phyloP scores from a whole-genome alignment of 495 filamentous ascomycete species.

The Hypoxylon fuscum region DNA sequence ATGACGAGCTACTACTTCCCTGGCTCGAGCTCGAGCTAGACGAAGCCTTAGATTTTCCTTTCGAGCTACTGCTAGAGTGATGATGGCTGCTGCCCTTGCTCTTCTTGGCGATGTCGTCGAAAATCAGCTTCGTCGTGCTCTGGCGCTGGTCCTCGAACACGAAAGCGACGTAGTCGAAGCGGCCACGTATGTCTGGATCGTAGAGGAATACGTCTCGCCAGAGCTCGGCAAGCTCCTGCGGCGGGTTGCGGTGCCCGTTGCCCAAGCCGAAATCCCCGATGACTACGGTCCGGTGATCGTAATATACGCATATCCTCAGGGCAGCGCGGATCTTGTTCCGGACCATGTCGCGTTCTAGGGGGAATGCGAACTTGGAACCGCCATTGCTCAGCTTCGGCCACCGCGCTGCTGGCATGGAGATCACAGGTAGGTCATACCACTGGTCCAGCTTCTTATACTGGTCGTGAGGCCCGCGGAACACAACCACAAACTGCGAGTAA shows the following conservation, averaged over 20 bases:
- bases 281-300: conserved; percentile 66
- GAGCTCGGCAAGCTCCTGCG: conserved; percentile 70
- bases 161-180: conserved; percentile 74
- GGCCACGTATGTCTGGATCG: conserved; percentile 71
- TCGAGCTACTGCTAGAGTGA: conserved; percentile 41
- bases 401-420: conserved; percentile 74
- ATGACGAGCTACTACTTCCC: conserved; percentile 4
- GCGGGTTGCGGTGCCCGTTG: conserved; percentile 73
- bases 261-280: conserved; percentile 78
- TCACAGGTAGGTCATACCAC: conserved; percentile 67
- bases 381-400: conserved; percentile 74
- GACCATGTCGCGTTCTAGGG: conserved; percentile 72
- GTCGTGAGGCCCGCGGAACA: conserved; percentile 59
- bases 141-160: conserved; percentile 66
- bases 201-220: conserved; percentile 74
- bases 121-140: conserved; percentile 55
- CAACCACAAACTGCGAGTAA: conserved; percentile 68
- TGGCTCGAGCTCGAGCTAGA: conserved; percentile 39
- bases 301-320: conserved; percentile 71
- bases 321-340: conserved; percentile 74
- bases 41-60: conserved; percentile 47
- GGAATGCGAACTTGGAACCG: conserved; percentile 73
- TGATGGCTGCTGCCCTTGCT: conserved; percentile 41
- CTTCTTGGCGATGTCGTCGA: conserved; percentile 59
- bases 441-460: conserved; percentile 57